Percentiles rank a stretch among this genome's conserved stretches.
Evolutionary conservation across 2,329 filamentous ascomycete species (phyloP).

Genomic region (Calonectria crousiana): DNA sequence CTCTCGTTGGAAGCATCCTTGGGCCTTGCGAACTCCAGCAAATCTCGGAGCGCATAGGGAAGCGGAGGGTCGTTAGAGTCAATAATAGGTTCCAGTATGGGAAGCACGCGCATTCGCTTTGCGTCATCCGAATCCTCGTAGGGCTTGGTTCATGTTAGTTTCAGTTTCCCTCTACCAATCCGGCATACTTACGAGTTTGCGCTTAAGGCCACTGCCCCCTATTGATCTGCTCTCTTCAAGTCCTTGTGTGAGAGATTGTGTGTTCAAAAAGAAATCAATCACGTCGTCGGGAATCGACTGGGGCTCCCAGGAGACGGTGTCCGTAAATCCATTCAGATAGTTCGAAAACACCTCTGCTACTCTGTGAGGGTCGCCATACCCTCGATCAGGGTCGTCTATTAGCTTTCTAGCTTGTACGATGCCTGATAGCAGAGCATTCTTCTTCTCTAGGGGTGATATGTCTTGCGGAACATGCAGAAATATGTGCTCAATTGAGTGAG

Average conservation of each 20-base stretch:
- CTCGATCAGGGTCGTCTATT: conserved; percentile 55
- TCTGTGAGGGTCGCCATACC: conserved; percentile 57
- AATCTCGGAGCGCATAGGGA: conserved; percentile 45
- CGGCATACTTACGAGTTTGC: conserved; percentile 58
- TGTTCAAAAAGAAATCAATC: conserved; percentile 60
- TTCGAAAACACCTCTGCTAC: conserved; percentile 61
- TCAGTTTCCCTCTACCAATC: not conserved
- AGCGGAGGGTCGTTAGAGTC: conserved; percentile 48
- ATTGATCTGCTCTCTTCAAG: conserved; percentile 30
- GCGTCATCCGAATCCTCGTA: conserved; percentile 49
- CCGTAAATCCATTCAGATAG: conserved; percentile 54
- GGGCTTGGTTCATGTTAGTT: conserved; percentile 23
- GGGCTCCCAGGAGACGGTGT: conserved; percentile 60
- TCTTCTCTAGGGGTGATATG: conserved; percentile 57
- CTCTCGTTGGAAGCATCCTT: conserved; percentile 28
- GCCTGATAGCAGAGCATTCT: conserved; percentile 57
- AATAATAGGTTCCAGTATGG: conserved; percentile 32
- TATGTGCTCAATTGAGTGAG: conserved; percentile 68
- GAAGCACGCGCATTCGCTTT: conserved; percentile 46
- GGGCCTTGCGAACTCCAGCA: conserved; percentile 42
- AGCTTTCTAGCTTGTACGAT: conserved; percentile 53
- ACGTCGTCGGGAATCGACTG: conserved; percentile 61
- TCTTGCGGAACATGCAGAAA: conserved; percentile 57
- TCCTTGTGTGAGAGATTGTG: conserved; percentile 51
- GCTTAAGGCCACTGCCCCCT: conserved; percentile 56